These are phyloP conservation scores for Aspergillus pseudotamarii DNA, from an alignment of 2,329 filamentous ascomycete genomes.

Conservation along the genomic window DNA sequence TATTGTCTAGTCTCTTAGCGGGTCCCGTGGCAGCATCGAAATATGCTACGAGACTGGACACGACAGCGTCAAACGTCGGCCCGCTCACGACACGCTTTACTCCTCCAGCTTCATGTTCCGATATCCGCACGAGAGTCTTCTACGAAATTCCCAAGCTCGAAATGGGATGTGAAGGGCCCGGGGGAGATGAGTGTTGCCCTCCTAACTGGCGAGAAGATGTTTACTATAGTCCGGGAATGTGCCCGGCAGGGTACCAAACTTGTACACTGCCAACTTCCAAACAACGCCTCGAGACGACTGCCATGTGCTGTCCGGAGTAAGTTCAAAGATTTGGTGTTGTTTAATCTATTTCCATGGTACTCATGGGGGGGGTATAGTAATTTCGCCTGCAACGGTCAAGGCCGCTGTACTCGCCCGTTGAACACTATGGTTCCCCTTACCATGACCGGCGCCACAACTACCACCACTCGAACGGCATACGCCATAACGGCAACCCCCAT, in stretches of 20 bases:
- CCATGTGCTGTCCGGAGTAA: constrained; percentile 19
- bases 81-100: constrained; percentile 16
- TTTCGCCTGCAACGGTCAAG: neutral
- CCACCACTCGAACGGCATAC: constrained; percentile 6
- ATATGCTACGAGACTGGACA: constrained; percentile 3
- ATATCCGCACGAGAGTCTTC: neutral
- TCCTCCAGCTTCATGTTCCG: constrained; percentile 14
- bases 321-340: neutral
- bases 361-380: neutral
- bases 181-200: constrained; percentile 16
- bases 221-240: constrained; percentile 21
- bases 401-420: neutral
- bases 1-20: neutral
- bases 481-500: constrained; percentile 17
- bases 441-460: constrained; percentile 9
- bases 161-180: constrained; percentile 12
- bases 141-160: constrained; percentile 6
- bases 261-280: constrained; percentile 16
- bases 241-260: constrained; percentile 16
- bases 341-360: neutral
- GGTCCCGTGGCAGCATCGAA: neutral
- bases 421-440: constrained; percentile 12
- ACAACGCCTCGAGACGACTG: constrained; percentile 18
- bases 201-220: constrained; percentile 10
- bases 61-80: constrained; percentile 8